A percentile compares a stretch with the other conserved stretches of the same genome.
phyloP scores from a whole-genome alignment of 192 early-diverging fungal genomes.

The Borealophlyctis nickersoniae region DNA sequence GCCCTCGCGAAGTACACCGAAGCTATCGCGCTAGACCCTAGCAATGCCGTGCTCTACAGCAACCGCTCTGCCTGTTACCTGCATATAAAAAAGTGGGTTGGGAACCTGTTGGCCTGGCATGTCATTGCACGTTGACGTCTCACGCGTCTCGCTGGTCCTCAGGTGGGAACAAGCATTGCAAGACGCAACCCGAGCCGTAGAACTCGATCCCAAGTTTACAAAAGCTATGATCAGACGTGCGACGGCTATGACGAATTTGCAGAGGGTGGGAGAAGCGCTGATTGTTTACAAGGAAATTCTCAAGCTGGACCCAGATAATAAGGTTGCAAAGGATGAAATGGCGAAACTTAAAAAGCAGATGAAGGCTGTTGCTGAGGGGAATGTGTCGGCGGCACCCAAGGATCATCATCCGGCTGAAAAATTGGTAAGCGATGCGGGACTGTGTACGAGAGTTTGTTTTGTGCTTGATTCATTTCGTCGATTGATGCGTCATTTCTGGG shows the following conservation, averaged over 20 bases:
- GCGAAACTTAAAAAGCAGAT: not conserved
- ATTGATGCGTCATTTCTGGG: not conserved
- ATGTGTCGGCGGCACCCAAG: not conserved
- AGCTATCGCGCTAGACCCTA: slow-evolving; percentile 75
- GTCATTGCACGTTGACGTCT: not conserved
- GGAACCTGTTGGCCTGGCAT: too few species aligned
- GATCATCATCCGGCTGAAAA: too few species aligned
- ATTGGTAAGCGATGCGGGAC: too few species aligned
- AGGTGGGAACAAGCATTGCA: not conserved
- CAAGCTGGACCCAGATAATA: not conserved
- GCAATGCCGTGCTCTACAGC: slow-evolving; percentile 83
- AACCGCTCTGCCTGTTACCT: slow-evolving; percentile 92
- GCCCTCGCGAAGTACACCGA: slow-evolving; percentile 19
- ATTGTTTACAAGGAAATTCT: not conserved
- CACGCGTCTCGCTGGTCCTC: not conserved
- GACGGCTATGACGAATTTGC: not conserved
- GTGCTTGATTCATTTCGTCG: not conserved
- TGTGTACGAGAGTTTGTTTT: not conserved
- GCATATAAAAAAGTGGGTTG: not conserved
- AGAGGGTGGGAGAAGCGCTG: not conserved
- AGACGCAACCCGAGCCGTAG: not conserved
- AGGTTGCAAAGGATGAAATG: not conserved
- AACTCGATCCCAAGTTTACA: not conserved
- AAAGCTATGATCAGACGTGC: not conserved
- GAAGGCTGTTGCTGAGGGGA: not conserved